Percentiles rank a stretch among this genome's conserved stretches.
These are phyloP conservation scores for Dendrobium nobile DNA, from an alignment of 106 monocot species.

Conservation along the genomic window DNA sequence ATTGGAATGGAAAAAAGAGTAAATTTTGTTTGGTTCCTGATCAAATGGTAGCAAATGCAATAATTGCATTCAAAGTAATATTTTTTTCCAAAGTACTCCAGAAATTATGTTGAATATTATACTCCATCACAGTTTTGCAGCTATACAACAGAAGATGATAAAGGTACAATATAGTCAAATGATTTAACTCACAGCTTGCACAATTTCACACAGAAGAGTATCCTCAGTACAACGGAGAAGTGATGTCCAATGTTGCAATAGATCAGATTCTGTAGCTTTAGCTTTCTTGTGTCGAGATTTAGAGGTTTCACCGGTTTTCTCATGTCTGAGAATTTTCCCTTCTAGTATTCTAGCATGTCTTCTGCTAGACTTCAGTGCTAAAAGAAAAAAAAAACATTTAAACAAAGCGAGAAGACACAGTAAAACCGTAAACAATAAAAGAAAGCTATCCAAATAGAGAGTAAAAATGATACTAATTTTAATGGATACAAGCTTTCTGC, in stretches of 20 bases:
- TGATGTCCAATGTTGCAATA: slow-evolving; percentile 8
- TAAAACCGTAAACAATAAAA: neutral
- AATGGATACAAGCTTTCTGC: neutral
- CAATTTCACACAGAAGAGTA: slow-evolving; percentile 3
- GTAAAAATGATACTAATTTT: neutral
- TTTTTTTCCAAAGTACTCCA: neutral
- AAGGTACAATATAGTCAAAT: neutral
- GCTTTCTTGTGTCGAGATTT: neutral
- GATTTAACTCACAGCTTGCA: slow-evolving; percentile 9
- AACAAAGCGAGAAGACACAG: neutral
- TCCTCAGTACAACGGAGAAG: neutral
- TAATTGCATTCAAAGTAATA: neutral
- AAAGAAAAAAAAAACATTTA: neutral
- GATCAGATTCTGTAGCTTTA: neutral
- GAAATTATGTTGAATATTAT: neutral
- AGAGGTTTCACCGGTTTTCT: slow-evolving; percentile 5
- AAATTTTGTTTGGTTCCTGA: neutral
- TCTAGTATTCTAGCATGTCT: slow-evolving; percentile 5
- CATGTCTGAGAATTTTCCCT: neutral
- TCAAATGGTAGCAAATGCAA: neutral
- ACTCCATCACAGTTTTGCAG: neutral
- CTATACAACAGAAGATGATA: neutral
- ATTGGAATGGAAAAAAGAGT: neutral
- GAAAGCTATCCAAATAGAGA: slow-evolving; percentile 3
- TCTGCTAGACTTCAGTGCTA: slow-evolving; percentile 8